Percentiles rank a stretch among this genome's conserved stretches.
phyloP scores from a whole-genome alignment of 495 filamentous ascomycete species.

The Penicillium chermesinum region DNA sequence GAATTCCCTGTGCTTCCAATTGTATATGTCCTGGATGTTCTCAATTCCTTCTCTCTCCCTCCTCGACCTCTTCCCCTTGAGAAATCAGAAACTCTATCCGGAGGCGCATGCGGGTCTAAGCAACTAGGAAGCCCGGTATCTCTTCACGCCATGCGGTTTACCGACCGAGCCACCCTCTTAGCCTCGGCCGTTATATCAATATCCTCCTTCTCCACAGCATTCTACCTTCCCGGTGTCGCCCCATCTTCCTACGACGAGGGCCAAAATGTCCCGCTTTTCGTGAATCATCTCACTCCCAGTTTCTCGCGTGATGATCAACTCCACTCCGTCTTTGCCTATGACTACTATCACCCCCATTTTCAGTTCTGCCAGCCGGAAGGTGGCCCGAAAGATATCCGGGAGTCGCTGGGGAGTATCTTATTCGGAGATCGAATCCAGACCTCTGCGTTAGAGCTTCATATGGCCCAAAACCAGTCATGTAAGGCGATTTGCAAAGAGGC shows the following conservation, averaged over 20 bases:
- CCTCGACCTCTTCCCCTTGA: not conserved
- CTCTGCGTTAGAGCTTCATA: constrained; percentile 81
- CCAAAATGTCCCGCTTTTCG: constrained; percentile 78
- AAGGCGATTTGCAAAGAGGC: constrained; percentile 64
- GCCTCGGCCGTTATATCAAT: constrained; percentile 27
- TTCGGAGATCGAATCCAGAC: constrained; percentile 95
- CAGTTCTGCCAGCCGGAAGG: constrained; percentile 77
- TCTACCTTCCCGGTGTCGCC: constrained; percentile 94
- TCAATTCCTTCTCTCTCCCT: not conserved
- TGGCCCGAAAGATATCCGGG: constrained; percentile 68
- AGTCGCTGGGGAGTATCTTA: constrained; percentile 91
- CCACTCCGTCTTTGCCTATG: constrained; percentile 86
- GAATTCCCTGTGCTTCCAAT: not conserved
- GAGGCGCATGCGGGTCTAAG: constrained; percentile 14
- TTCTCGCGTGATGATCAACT: constrained; percentile 73
- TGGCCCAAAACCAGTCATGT: constrained; percentile 80
- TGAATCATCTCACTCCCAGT: constrained; percentile 86
- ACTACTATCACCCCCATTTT: constrained; percentile 88
- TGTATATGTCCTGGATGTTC: not conserved
- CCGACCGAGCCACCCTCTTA: constrained; percentile 26
- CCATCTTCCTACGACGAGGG: constrained; percentile 80
- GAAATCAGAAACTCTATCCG: not conserved
- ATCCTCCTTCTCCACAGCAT: constrained; percentile 59
- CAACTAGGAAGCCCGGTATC: constrained; percentile 7
- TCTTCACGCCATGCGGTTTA: constrained; percentile 37